phyloP scores from a whole-genome alignment of 202 grass and related monocot genomes.

The Carex sylvatica region DNA sequence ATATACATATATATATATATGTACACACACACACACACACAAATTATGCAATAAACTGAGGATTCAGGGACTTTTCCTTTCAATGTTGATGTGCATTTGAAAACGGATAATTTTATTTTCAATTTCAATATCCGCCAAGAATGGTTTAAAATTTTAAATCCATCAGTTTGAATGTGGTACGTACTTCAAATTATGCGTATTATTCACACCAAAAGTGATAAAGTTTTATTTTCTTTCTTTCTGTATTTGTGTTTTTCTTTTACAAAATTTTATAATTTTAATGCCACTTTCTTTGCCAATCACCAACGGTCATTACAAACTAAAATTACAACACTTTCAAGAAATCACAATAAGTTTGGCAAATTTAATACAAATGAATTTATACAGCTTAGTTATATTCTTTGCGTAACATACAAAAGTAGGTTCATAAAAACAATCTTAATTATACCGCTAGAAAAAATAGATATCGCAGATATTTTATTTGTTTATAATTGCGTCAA shows the following conservation, averaged over 20 bases:
- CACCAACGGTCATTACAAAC: no score
- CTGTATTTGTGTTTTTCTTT: no score
- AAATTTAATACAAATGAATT: background rate
- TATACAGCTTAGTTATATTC: background rate
- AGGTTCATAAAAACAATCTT: background rate
- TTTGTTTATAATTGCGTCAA: background rate
- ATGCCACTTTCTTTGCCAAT: no score
- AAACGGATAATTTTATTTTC: no score
- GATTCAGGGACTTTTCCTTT: background rate
- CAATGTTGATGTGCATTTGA: background rate
- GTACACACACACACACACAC: background rate
- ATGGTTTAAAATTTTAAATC: background rate
- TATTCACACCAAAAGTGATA: no score
- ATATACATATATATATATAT: background rate
- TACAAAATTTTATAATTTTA: no score
- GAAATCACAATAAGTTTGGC: background rate
- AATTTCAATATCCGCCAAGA: no score
- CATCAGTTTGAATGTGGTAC: no score
- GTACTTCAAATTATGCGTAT: no score
- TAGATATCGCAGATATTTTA: background rate
- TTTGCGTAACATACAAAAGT: background rate
- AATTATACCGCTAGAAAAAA: background rate
- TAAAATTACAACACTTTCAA: no score
- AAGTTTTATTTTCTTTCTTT: no score
- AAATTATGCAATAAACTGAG: background rate